Base-by-base conservation (phyloP, 495 filamentous ascomycete genomes). In the Tuber melanosporum region DNA sequence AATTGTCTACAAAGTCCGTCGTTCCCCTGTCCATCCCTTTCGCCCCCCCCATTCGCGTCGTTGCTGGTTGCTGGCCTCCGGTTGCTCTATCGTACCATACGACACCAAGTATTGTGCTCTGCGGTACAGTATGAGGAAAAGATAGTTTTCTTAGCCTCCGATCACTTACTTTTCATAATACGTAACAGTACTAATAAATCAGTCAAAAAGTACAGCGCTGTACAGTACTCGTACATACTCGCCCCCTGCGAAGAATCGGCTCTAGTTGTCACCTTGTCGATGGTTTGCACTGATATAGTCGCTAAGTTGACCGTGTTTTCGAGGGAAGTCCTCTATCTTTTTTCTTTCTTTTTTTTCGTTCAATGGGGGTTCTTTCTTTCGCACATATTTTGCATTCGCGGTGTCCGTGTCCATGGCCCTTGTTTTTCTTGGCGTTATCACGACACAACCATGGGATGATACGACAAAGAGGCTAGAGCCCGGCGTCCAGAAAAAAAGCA, bases 391-490 rank as follows among this genome's bases (percentile, higher is more conserved):
- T 9, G 12, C 52, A 62, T 12, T 32, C 8, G 10, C n/a, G 15
- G 3, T 17, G 57, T 36, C 14, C 26, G 26, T 66, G 26, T 26
- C 57, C 26, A 26, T 66, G 26, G 6, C 57, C 4, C 26, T 12
- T 26, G 9, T 7, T 26, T 26, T 26, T 57, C 52, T 36, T 36
- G 26, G 57, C 57, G 57, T 36, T 66, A 66, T 36, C 26, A 19
- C 57, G n/a, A 36, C 57, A 66, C 57, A 66, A 66, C 57, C 57
- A 66, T 36, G 57, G 57, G 57, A 66, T 66, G 57, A 66, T 66
- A 66, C 36, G 57, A 66, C 57, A 66, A 66, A 66, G 57, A 36
- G 26, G 57, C 57, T 36, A 36, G 57, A 66, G 57, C 26, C 26
- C 14, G 57, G 26, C 14, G 12, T 36, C 26, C 26, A 66, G 57